Evolutionary conservation across 2,329 filamentous ascomycete species (phyloP).

Genomic region (Venturiaceae sp.): DNA sequence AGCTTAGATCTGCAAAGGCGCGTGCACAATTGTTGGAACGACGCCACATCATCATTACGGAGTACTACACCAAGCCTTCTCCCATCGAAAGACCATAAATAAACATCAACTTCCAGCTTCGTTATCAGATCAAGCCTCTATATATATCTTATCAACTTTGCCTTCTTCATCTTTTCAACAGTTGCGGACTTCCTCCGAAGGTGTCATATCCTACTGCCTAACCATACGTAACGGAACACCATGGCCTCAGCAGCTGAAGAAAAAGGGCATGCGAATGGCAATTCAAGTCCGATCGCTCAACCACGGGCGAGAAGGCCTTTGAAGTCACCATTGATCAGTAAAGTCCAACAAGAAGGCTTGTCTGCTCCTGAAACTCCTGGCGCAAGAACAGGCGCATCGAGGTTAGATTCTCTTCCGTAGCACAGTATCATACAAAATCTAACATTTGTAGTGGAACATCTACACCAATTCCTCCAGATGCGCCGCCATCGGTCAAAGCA

Average conservation of each 20-base stretch:
- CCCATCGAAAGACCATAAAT: not conserved
- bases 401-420: constrained; percentile 13
- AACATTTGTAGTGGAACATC: constrained; percentile 57
- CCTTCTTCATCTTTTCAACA: not conserved
- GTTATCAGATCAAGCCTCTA: not conserved
- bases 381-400: constrained; percentile 22
- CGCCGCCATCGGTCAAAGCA: constrained; percentile 82
- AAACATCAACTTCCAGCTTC: too few relatives aligned
- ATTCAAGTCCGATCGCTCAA: constrained; percentile 11
- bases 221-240: not conserved
- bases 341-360: constrained; percentile 21
- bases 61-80: not conserved
- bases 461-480: constrained; percentile 78
- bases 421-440: not conserved
- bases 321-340: constrained; percentile 23
- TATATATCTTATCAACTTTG: not conserved
- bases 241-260: not conserved
- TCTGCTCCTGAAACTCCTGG: constrained; percentile 16
- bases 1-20: not conserved
- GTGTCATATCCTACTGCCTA: not conserved
- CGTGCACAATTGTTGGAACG: not conserved
- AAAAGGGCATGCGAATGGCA: not conserved
- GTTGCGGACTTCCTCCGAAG: not conserved
- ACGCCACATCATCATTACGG: not conserved
- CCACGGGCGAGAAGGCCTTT: constrained; percentile 26